Conservation (phyloP, 176 grass and related monocot genomes). For the Ensete ventricosum region DNA sequence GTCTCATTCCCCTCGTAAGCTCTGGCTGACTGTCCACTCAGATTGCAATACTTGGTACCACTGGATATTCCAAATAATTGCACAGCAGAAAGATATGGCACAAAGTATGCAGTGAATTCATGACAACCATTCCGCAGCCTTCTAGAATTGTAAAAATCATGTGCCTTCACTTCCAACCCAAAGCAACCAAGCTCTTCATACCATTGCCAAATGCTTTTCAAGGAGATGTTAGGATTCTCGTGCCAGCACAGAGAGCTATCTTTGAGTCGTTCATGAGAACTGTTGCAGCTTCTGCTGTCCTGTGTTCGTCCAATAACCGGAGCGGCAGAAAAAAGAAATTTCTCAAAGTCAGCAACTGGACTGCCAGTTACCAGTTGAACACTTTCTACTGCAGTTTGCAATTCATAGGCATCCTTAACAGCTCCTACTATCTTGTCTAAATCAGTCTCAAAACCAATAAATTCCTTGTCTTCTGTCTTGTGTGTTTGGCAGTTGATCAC, state of each 20-base stretch:
- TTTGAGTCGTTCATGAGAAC: constrained; percentile 20
- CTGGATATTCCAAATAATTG: constrained; percentile 55
- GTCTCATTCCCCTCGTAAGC: background rate
- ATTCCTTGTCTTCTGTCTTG: constrained; percentile 18
- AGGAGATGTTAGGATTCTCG: constrained; percentile 30
- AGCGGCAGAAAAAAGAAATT: constrained; percentile 49
- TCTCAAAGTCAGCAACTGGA: constrained; percentile 51
- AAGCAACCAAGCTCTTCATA: constrained; percentile 78
- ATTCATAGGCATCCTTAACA: constrained; percentile 29
- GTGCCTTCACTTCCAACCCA: constrained; percentile 56
- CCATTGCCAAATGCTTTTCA: constrained; percentile 55
- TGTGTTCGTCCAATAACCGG: constrained; percentile 35
- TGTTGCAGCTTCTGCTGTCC: constrained; percentile 17
- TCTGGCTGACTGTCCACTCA: constrained; percentile 4
- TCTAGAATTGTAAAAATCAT: constrained; percentile 26
- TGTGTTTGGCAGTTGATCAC: constrained; percentile 10
- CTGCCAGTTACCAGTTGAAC: constrained; percentile 30
- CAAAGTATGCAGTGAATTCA: constrained; percentile 61
- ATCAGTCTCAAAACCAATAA: constrained; percentile 24
- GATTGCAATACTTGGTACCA: constrained; percentile 17
- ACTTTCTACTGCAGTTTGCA: constrained; percentile 18
- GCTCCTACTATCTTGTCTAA: constrained; percentile 51
- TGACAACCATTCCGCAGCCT: constrained; percentile 13
- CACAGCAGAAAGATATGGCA: constrained; percentile 66
- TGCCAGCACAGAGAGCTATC: constrained; percentile 25